A percentile compares a stretch with the other conserved stretches of the same genome.
Conservation (phyloP, 305 asterid species). For the Plantago lanceolata region DNA sequence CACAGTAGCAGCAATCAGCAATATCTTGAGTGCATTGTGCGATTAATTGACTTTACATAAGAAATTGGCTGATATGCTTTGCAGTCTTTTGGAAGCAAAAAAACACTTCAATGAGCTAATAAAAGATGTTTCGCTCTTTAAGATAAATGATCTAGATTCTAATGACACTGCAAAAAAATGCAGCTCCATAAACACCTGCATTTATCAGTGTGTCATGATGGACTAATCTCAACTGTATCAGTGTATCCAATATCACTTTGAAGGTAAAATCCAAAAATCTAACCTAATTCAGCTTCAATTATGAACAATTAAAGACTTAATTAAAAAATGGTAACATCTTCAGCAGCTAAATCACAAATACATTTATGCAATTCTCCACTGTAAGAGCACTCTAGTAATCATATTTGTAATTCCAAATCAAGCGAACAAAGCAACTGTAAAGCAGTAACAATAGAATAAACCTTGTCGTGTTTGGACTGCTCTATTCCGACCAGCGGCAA, state of each 20-base stretch:
- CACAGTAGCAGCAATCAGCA: too few species aligned
- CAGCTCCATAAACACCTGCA: too few species aligned
- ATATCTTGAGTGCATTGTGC: not conserved
- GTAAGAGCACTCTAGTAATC: constrained; percentile 4
- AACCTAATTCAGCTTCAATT: not conserved
- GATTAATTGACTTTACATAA: not conserved
- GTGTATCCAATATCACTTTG: not conserved
- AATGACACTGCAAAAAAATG: too few species aligned
- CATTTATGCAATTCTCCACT: too few species aligned
- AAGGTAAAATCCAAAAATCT: constrained; percentile 10
- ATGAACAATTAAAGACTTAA: not conserved
- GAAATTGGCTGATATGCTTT: not conserved
- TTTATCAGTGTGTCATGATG: not conserved
- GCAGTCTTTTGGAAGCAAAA: too few species aligned
- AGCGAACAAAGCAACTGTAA: not conserved
- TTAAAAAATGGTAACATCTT: not conserved
- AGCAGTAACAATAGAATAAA: constrained; percentile 13
- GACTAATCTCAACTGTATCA: not conserved
- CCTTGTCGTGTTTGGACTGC: constrained; percentile 38
- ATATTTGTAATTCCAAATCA: not conserved
- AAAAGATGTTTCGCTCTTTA: not conserved
- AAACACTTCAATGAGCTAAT: not conserved
- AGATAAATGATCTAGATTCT: too few species aligned
- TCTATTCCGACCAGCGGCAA: constrained; percentile 34
- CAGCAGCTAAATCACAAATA: not conserved